These are phyloP conservation scores for Domatiomyces catenatus DNA, from an alignment of 2,329 filamentous ascomycete species.

Conservation along the genomic window DNA sequence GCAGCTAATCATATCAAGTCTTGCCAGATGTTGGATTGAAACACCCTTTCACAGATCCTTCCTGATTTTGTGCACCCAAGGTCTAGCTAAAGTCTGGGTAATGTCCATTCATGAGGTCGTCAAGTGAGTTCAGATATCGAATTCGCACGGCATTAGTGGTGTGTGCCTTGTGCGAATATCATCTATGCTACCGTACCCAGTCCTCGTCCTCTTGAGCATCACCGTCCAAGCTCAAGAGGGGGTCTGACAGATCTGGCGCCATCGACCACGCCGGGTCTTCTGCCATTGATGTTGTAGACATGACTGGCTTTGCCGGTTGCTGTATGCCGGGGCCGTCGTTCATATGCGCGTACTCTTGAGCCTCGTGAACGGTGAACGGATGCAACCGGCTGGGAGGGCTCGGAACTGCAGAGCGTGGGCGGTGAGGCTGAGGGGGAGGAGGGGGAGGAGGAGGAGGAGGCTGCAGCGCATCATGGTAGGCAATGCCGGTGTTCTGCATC, in stretches of 20 bases:
- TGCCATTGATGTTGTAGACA: conserved; percentile 5
- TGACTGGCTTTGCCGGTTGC: conserved; percentile 1
- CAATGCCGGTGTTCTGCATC: background rate
- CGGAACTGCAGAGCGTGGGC: background rate
- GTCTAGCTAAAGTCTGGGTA: background rate
- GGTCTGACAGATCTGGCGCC: conserved; percentile 12
- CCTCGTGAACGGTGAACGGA: conserved; percentile 14
- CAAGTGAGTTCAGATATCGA: background rate
- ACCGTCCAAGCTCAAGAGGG: conserved; percentile 9
- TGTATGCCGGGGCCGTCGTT: conserved; percentile 1
- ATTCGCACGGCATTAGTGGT: background rate
- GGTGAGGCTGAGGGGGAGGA: too few relatives aligned
- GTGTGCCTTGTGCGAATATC: background rate
- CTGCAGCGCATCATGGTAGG: background rate
- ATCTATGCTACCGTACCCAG: conserved; percentile 12
- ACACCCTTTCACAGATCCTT: background rate
- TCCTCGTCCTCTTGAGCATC: conserved; percentile 17
- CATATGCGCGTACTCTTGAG: conserved; percentile 16
- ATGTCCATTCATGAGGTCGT: background rate
- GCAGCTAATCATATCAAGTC: too few relatives aligned
- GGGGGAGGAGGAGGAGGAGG: too few relatives aligned
- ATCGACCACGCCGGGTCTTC: conserved; percentile 16
- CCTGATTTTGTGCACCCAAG: background rate
- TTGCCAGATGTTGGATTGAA: background rate
- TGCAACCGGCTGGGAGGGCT: conserved; percentile 1